These are phyloP conservation scores for Xylaria longipes DNA, from an alignment of 495 filamentous ascomycete genomes.

Conservation along the genomic window DNA sequence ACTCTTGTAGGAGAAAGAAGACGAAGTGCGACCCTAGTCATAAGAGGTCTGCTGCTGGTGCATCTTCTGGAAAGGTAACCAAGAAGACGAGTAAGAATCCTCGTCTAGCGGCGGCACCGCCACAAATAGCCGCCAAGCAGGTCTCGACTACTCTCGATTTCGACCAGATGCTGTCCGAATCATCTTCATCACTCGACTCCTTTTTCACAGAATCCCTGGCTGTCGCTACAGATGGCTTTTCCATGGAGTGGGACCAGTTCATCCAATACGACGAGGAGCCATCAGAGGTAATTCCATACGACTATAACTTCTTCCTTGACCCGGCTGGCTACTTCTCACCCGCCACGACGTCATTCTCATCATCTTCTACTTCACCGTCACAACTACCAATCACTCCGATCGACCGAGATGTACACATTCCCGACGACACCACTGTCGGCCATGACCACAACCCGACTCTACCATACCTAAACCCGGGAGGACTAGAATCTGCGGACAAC, in stretches of 20 bases:
- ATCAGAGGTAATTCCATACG: constrained; percentile 31
- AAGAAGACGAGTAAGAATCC: constrained; percentile 48
- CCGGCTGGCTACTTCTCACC: constrained; percentile 46
- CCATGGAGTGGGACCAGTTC: constrained; percentile 52
- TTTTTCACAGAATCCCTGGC: constrained; percentile 27
- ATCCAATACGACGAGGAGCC: constrained; percentile 47
- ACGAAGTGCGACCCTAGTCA: constrained; percentile 59
- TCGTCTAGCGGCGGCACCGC: constrained; percentile 31
- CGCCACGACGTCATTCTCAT: constrained; percentile 41
- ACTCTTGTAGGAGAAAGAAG: constrained; percentile 61
- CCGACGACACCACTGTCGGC: constrained; percentile 21
- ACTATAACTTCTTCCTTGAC: constrained; percentile 50
- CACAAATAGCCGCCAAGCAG: constrained; percentile 31
- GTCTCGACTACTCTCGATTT: constrained; percentile 32
- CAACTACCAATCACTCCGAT: constrained; percentile 43
- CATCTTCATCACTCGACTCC: constrained; percentile 30
- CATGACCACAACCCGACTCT: constrained; percentile 37
- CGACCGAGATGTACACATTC: constrained; percentile 26
- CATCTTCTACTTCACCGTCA: constrained; percentile 43
- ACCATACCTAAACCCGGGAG: constrained; percentile 51
- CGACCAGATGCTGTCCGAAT: constrained; percentile 19
- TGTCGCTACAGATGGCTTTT: constrained; percentile 23
- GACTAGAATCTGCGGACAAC: constrained; percentile 46
- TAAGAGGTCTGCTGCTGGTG: constrained; percentile 48
- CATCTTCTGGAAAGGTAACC: constrained; percentile 42